These are phyloP conservation scores for Cylindrodendrum hubeiense DNA, from an alignment of 2,329 filamentous ascomycete genomes.

Conservation along the genomic window DNA sequence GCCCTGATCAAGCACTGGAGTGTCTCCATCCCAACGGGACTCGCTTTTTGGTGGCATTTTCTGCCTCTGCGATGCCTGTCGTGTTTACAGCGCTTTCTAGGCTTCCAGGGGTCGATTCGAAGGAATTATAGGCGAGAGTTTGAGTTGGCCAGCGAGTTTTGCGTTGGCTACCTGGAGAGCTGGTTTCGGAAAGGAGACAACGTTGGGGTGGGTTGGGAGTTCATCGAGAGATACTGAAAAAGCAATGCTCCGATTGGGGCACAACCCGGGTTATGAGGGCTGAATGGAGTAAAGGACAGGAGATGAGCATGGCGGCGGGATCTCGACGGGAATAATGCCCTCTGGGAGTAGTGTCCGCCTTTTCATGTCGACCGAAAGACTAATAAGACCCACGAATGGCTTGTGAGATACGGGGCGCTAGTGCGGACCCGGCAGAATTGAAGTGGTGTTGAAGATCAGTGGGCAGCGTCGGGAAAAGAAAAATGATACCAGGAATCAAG, in stretches of 20 bases:
- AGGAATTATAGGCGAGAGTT: background rate
- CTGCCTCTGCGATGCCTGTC: background rate
- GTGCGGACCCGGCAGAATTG: conserved; percentile 22
- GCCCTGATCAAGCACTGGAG: conserved; percentile 13
- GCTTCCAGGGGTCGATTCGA: background rate
- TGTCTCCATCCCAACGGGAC: conserved; percentile 19
- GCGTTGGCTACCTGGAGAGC: background rate
- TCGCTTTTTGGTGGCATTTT: conserved; percentile 29
- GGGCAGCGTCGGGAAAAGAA: conserved; percentile 12
- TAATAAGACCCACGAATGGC: conserved; percentile 32
- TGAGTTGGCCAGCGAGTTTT: background rate
- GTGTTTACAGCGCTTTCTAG: background rate
- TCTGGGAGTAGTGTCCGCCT: conserved; percentile 35
- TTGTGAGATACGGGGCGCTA: conserved; percentile 37
- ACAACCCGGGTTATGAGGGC: conserved; percentile 37
- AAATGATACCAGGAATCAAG: conserved; percentile 9
- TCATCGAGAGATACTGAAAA: conserved; percentile 11
- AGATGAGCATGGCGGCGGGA: conserved; percentile 39
- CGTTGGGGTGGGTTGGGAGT: background rate
- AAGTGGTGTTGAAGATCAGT: conserved; percentile 23
- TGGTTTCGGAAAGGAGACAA: background rate
- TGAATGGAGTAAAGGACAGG: conserved; percentile 12
- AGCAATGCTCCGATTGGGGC: conserved; percentile 30
- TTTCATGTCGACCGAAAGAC: conserved; percentile 24
- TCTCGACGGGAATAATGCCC: conserved; percentile 43